Percentiles rank a stretch among this genome's conserved stretches.
Evolutionary conservation across 2,329 filamentous ascomycete genomes (phyloP).

Genomic region (Fusarium buxicola): DNA sequence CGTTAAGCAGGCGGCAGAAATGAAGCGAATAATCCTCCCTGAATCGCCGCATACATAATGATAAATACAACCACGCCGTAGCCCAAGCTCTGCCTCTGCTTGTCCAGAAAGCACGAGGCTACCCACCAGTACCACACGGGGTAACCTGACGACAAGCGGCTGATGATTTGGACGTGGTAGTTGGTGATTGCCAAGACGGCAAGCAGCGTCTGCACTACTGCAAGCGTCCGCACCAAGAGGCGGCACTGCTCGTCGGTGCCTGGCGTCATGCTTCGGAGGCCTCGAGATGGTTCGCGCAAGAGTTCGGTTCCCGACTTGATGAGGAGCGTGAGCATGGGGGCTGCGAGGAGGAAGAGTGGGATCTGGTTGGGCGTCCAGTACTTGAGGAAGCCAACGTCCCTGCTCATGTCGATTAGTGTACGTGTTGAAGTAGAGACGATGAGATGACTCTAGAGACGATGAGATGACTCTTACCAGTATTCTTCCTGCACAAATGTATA

Average conservation of each 20-base stretch:
- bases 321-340: constrained; percentile 77
- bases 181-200: constrained; percentile 77
- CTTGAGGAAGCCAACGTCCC: constrained; percentile 86
- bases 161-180: constrained; percentile 96
- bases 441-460: no score
- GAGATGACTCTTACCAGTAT: constrained; percentile 79
- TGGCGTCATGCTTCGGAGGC: constrained; percentile 5
- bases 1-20: constrained; percentile 88
- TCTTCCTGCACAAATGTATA: constrained; percentile 89
- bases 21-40: constrained; percentile 85
- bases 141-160: constrained; percentile 86
- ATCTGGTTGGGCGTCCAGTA: constrained; percentile 93
- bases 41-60: constrained; percentile 84
- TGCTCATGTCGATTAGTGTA: constrained; percentile 53
- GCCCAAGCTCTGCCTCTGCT: constrained; percentile 48
- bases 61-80: constrained; percentile 71
- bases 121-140: constrained; percentile 91
- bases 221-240: constrained; percentile 66
- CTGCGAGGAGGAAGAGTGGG: constrained; percentile 86
- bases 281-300: constrained; percentile 40
- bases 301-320: constrained; percentile 67
- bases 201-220: constrained; percentile 78
- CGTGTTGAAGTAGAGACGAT: constrained; percentile 13
- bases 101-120: constrained; percentile 60
- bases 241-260: constrained; percentile 30